Evolutionary conservation across 1,284 basidiomycete species (phyloP).

Genomic region (Bjerkandera adusta): DNA sequence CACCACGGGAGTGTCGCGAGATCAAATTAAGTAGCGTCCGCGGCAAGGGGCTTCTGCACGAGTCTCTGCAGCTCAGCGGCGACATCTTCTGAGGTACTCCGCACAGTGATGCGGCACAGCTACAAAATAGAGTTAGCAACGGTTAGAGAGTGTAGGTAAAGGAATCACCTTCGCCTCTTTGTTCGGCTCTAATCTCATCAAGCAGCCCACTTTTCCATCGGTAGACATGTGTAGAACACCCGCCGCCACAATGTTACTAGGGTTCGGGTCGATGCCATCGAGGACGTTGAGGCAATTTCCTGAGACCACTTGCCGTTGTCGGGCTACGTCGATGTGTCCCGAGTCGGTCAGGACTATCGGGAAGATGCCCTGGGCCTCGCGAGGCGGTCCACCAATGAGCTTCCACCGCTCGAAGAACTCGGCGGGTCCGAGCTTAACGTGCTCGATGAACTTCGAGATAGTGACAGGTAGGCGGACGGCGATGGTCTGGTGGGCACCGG

Average conservation of each 20-base stretch:
- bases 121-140: conserved; percentile 32
- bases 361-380: conserved; percentile 91
- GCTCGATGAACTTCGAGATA: conserved; percentile 91
- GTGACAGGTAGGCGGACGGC: conserved; percentile 86
- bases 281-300: conserved; percentile 80
- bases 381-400: conserved; percentile 90
- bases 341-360: conserved; percentile 66
- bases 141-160: background rate
- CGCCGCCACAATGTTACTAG: conserved; percentile 86
- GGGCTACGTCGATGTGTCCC: conserved; percentile 74
- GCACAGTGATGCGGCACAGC: conserved; percentile 91
- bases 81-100: conserved; percentile 94
- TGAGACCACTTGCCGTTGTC: conserved; percentile 72
- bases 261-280: conserved; percentile 83
- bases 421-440: conserved; percentile 76
- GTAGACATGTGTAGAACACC: conserved; percentile 88
- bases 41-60: conserved; percentile 52
- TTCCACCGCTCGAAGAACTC: conserved; percentile 99
- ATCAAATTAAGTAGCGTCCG: conserved; percentile 17
- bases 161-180: conserved; percentile 81
- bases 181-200: conserved; percentile 93
- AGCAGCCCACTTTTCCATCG: conserved; percentile 92
- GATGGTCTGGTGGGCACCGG: conserved; percentile 87
- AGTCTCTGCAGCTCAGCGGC: conserved; percentile 78
- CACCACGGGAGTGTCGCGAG: too few species aligned